Percentiles rank a stretch among this genome's conserved stretches.
phyloP scores from a whole-genome alignment of 306 rosid species.

The Trifolium pratense region DNA sequence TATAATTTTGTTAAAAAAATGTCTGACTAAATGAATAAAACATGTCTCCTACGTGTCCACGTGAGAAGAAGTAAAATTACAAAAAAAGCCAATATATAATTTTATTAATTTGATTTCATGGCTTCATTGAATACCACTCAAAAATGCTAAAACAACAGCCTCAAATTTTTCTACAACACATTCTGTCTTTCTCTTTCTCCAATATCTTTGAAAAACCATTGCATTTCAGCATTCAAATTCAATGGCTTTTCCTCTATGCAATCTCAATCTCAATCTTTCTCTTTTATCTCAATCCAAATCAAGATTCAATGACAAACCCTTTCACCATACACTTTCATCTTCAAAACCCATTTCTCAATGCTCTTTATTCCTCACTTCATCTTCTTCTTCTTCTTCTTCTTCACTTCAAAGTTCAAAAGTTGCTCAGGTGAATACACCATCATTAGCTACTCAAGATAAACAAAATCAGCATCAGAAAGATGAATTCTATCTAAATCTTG shows the following conservation, averaged over 20 bases:
- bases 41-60: neutral
- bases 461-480: slow-evolving; percentile 53
- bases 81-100: neutral
- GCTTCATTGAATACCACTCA: slow-evolving; percentile 64
- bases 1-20: no score
- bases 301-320: slow-evolving; percentile 48
- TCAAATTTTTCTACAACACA: slow-evolving; percentile 35
- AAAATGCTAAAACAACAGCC: slow-evolving; percentile 42
- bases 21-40: no score
- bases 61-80: neutral
- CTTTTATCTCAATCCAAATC: slow-evolving; percentile 57
- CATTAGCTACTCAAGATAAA: slow-evolving; percentile 50
- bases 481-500: slow-evolving; percentile 87
- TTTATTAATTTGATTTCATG: slow-evolving; percentile 51
- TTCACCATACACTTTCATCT: slow-evolving; percentile 51
- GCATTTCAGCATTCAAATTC: slow-evolving; percentile 39
- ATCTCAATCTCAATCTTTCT: slow-evolving; percentile 67
- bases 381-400: slow-evolving; percentile 41
- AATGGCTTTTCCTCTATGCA: slow-evolving; percentile 84
- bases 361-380: slow-evolving; percentile 45
- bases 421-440: slow-evolving; percentile 60
- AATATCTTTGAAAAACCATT: slow-evolving; percentile 26
- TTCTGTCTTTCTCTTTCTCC: slow-evolving; percentile 38
- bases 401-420: slow-evolving; percentile 56
- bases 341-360: slow-evolving; percentile 49